Base-by-base conservation (phyloP, 768 basidiomycete species). In the Calocybe gangraenosa region DNA sequence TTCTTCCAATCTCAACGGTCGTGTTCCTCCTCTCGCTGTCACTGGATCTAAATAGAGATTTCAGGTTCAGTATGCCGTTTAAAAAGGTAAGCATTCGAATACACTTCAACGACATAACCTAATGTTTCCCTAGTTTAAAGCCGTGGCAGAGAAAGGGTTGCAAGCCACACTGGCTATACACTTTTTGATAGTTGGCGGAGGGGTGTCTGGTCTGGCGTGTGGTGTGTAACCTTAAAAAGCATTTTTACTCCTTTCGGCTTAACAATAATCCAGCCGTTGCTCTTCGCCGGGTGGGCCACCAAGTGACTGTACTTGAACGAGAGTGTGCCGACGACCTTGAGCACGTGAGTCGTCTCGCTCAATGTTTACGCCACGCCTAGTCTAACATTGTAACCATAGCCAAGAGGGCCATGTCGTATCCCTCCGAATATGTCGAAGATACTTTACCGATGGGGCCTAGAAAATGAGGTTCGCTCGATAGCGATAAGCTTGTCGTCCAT, bases 371-470 rank as follows among this genome's bases (percentile, higher is more conserved):
- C 38, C 35, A 35, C 34, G 34, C 5, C 34, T 18, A 7, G 7
- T n/a, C n/a, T 14, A n/a, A 7, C 14, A 14, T 7, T 18, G 17
- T 14, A 35, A 28, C 25, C 11, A 11, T 28, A 28, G 25, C 11
- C 25, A 28, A 6, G 50, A 2, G 59, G 63, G 15, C 66, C 63
- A 19, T 58, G 56, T 38, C 62, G 67, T 6, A 52, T 69, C 50
- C 46, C 77, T 54, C 80, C 81, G 3, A 82, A 83, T 43, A 54
- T 78, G 15, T 67, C 75, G 5, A 79, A 79, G 50, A 73, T 82
- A 15, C 53, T 83, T 2, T 73, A 67, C 44, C 66, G 73, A 45
- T 83, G 81, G 81, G 76, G 76, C 7, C 60, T 79, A 14, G 52
- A 63, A 32, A 46, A 58, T 18, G 49, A 65, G 42, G 44, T 59